phyloP scores from a whole-genome alignment of 306 rosid genomes.

The Luffa aegyptiaca region DNA sequence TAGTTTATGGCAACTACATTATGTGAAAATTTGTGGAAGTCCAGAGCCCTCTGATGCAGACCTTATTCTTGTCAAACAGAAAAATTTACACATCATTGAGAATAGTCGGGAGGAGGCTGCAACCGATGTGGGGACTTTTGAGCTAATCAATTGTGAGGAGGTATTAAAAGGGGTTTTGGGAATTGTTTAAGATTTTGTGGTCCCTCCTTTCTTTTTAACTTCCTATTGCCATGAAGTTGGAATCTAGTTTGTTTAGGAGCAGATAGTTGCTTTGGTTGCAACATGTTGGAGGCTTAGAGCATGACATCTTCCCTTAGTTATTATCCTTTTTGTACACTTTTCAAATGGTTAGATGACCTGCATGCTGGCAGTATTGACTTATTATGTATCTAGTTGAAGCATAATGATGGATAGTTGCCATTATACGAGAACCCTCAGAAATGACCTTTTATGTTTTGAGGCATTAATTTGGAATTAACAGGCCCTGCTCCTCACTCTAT shows the following conservation, averaged over 20 bases:
- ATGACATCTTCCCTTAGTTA: background rate
- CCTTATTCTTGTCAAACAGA: slow-evolving; percentile 17
- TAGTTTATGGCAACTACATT: background rate
- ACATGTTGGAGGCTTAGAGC: background rate
- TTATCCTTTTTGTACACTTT: background rate
- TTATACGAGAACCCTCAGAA: background rate
- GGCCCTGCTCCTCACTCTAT: background rate
- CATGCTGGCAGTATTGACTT: background rate
- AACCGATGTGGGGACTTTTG: slow-evolving; percentile 35
- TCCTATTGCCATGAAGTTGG: background rate
- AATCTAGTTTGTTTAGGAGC: background rate
- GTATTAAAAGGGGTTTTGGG: slow-evolving; percentile 21
- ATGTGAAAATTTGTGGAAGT: background rate
- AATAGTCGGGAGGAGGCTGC: slow-evolving; percentile 32
- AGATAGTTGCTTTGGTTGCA: background rate
- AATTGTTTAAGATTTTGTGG: slow-evolving; percentile 9
- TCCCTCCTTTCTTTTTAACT: slow-evolving; percentile 8
- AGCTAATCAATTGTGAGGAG: slow-evolving; percentile 42
- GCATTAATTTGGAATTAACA: background rate
- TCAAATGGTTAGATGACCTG: background rate
- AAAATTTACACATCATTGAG: slow-evolving; percentile 26
- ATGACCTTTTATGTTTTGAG: background rate
- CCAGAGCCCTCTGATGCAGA: too few species aligned
- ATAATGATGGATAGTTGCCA: background rate
- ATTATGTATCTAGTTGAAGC: background rate